These are phyloP conservation scores for Arthroderma sp. DNA, from an alignment of 2,329 filamentous ascomycete species.

Conservation along the genomic window DNA sequence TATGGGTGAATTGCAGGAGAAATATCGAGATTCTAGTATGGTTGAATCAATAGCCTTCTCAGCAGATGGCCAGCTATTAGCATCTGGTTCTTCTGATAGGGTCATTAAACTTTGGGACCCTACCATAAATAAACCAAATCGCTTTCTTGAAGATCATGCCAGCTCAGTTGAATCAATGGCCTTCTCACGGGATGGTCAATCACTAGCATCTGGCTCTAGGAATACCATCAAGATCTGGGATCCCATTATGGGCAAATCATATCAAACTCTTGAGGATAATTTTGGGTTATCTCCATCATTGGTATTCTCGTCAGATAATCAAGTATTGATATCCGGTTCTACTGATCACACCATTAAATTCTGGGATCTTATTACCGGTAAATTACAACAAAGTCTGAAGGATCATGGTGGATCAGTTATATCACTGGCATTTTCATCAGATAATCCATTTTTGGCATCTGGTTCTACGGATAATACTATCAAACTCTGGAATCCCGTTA, in stretches of 20 bases:
- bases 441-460: neutral
- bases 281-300: constrained; percentile 5
- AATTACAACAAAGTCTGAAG: neutral
- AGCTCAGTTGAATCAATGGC: neutral
- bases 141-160: neutral
- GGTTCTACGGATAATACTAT: constrained; percentile 10
- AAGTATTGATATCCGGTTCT: constrained; percentile 5
- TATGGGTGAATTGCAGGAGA: neutral
- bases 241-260: constrained; percentile 1
- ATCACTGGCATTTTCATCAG: neutral
- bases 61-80: constrained; percentile 1
- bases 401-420: neutral
- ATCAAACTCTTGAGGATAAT: constrained; percentile 11
- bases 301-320: neutral
- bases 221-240: constrained; percentile 1
- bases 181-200: constrained; percentile 1
- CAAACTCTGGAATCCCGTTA: constrained; percentile 13
- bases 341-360: neutral
- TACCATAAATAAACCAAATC: neutral
- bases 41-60: constrained; percentile 10
- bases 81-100: neutral
- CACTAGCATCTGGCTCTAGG: neutral
- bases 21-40: neutral
- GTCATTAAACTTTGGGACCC: constrained; percentile 4
- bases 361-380: neutral